Conservation (phyloP, 2,329 filamentous ascomycete species). For the Ceratocystis variospora region DNA sequence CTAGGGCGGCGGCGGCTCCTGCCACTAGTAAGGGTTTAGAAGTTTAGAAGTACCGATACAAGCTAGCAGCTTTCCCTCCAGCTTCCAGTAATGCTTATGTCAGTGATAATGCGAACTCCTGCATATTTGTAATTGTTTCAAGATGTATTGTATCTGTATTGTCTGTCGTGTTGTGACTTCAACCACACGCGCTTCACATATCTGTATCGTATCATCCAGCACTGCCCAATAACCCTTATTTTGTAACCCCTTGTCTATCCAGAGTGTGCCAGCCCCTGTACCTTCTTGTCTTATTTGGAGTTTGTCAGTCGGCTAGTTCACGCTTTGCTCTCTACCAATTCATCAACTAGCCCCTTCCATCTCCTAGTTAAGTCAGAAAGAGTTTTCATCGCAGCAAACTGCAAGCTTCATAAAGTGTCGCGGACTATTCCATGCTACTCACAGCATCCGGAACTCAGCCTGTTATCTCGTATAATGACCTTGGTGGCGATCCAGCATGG, state of each 20-base stretch:
- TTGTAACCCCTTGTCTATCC: neutral
- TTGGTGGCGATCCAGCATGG: constrained; percentile 22
- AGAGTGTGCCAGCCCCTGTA: neutral
- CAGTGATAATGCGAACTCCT: neutral
- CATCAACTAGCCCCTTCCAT: neutral
- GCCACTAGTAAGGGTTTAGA: neutral
- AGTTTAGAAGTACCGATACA: neutral
- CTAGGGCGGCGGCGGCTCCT: too few species aligned
- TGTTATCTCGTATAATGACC: neutral
- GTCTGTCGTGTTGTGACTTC: neutral
- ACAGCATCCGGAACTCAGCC: neutral
- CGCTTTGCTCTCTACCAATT: neutral
- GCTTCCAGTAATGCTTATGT: neutral
- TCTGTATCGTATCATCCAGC: too few species aligned
- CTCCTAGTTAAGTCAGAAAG: neutral
- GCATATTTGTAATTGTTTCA: too few species aligned
- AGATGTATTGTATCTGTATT: neutral
- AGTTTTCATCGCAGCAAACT: neutral
- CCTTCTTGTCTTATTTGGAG: neutral
- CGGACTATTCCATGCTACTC: neutral
- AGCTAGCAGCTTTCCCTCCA: neutral
- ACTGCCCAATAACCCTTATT: neutral
- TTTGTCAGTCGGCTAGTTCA: neutral
- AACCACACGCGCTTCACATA: neutral
- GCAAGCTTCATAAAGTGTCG: neutral